Percentiles rank a stretch among this genome's conserved stretches.
Evolutionary conservation across 768 basidiomycete genomes (phyloP).

Genomic region (Xerocomus potaroensis): DNA sequence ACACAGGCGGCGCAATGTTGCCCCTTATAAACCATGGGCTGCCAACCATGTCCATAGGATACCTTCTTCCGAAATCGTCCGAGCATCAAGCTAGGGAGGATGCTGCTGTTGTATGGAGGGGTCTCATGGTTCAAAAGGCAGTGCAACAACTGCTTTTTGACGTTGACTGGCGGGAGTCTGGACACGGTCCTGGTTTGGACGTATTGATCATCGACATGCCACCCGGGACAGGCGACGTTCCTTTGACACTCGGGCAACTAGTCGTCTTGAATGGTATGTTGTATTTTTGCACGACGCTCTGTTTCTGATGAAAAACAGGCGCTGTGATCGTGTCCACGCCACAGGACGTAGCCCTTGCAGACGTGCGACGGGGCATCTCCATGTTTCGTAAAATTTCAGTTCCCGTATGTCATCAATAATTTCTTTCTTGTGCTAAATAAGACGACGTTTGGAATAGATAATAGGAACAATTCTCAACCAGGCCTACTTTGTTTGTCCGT

Average conservation of each 20-base stretch:
- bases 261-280: slow-evolving; percentile 74
- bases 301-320: too few species aligned
- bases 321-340: slow-evolving; percentile 94
- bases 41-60: slow-evolving; percentile 97
- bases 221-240: slow-evolving; percentile 95
- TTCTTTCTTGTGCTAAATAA: background rate
- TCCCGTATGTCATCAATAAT: slow-evolving; percentile 52
- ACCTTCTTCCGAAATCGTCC: slow-evolving; percentile 63
- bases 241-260: slow-evolving; percentile 85
- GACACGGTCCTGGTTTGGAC: slow-evolving; percentile 54
- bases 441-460: slow-evolving; percentile 47
- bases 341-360: slow-evolving; percentile 88
- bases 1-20: slow-evolving; percentile 66
- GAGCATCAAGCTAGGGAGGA: slow-evolving; percentile 54
- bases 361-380: slow-evolving; percentile 87
- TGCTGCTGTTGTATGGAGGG: slow-evolving; percentile 89
- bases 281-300: background rate
- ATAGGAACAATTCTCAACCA: slow-evolving; percentile 86
- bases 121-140: slow-evolving; percentile 97
- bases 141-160: slow-evolving; percentile 95
- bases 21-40: slow-evolving; percentile 87
- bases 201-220: slow-evolving; percentile 93
- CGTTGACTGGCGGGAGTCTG: slow-evolving; percentile 72
- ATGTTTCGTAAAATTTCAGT: slow-evolving; percentile 89
- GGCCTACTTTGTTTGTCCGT: slow-evolving; percentile 75